Evolutionary conservation across 257 asterid genomes (phyloP).

Genomic region (Rubia yunnanensis): DNA sequence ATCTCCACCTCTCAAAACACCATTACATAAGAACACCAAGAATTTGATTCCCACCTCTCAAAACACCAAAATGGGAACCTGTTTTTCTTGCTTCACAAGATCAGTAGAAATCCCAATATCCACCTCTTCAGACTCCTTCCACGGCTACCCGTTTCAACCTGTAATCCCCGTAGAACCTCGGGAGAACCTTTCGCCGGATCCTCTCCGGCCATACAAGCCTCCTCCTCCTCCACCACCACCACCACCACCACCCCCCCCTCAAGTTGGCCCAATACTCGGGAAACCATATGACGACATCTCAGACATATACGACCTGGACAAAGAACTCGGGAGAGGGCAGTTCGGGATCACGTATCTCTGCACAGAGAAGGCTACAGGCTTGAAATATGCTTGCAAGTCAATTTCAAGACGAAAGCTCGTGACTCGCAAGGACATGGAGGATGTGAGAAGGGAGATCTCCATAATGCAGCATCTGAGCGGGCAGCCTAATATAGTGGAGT

Average conservation of each 20-base stretch:
- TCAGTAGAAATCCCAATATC: slow-evolving; percentile 48
- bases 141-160: slow-evolving; percentile 12
- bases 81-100: slow-evolving; percentile 50
- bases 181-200: slow-evolving; percentile 13
- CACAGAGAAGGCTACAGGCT: slow-evolving; percentile 21
- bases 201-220: slow-evolving; percentile 2
- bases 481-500: slow-evolving; percentile 35
- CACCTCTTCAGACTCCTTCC: slow-evolving; percentile 35
- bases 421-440: slow-evolving; percentile 24
- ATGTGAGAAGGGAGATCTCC: slow-evolving; percentile 28
- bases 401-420: slow-evolving; percentile 25
- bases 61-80: slow-evolving; percentile 33
- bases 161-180: slow-evolving; percentile 9
- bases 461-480: slow-evolving; percentile 36
- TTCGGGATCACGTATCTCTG: slow-evolving; percentile 37
- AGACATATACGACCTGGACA: slow-evolving; percentile 24
- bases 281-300: slow-evolving; percentile 23
- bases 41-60: slow-evolving; percentile 6
- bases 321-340: slow-evolving; percentile 37
- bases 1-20: slow-evolving; percentile 10
- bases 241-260: slow-evolving; percentile 2
- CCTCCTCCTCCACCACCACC: background rate
- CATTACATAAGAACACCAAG: background rate
- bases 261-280: slow-evolving; percentile 18
- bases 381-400: slow-evolving; percentile 35